Percentiles rank a stretch among this genome's conserved stretches.
Evolutionary conservation across 208 protist species (phyloP).

Genomic region (Blechomonas ayalai): DNA sequence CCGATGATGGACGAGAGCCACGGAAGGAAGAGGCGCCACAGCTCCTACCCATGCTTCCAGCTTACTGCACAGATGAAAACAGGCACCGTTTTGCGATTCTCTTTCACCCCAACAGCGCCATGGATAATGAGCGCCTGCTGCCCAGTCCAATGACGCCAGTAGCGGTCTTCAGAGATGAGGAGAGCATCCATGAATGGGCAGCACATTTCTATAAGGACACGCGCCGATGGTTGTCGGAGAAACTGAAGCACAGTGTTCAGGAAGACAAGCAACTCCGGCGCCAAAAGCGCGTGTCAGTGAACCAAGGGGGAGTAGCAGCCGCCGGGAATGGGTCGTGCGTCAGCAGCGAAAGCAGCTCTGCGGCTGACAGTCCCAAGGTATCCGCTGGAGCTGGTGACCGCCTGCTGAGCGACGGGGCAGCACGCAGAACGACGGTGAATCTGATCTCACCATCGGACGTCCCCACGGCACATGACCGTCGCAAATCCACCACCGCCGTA

Average conservation of each 20-base stretch:
- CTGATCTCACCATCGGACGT: no score
- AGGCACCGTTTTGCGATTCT: slow-evolving; percentile 54
- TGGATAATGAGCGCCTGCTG: slow-evolving; percentile 35
- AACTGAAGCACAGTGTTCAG: slow-evolving; percentile 27
- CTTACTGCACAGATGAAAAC: slow-evolving; percentile 14
- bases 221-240: slow-evolving; percentile 48
- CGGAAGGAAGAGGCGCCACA: slow-evolving; percentile 11
- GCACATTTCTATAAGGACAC: slow-evolving; percentile 52
- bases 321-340: background rate
- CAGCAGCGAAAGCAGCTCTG: no score
- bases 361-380: no score
- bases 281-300: background rate
- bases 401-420: no score
- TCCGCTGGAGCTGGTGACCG: no score
- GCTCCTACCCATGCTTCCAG: slow-evolving; percentile 35
- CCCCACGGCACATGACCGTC: no score
- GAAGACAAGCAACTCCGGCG: slow-evolving; percentile 34
- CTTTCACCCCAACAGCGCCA: slow-evolving; percentile 45
- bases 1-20: slow-evolving; percentile 5
- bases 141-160: slow-evolving; percentile 60
- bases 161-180: slow-evolving; percentile 38
- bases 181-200: slow-evolving; percentile 55
- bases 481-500: no score
- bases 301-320: background rate
- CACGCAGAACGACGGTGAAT: no score